A percentile compares a stretch with the other conserved stretches of the same genome.
Evolutionary conservation across 495 filamentous ascomycete genomes (phyloP).

Genomic region (Lophium mytilinum): DNA sequence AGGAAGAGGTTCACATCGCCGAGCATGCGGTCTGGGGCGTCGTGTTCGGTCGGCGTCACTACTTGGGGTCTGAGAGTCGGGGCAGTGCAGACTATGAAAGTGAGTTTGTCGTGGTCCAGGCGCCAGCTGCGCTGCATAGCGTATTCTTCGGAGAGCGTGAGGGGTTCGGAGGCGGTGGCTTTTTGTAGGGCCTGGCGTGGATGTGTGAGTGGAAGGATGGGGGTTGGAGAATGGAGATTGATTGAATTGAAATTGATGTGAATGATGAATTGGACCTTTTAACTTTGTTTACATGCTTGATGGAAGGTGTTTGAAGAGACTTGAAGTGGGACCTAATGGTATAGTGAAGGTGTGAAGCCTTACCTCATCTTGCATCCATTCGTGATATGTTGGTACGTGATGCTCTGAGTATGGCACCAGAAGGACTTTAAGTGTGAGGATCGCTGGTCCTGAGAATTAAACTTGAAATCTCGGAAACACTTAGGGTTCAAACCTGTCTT

Average conservation of each 20-base stretch:
- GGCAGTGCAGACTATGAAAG: conserved; percentile 54
- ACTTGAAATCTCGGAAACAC: neutral
- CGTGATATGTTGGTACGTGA: conserved; percentile 75
- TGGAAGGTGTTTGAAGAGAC: no score
- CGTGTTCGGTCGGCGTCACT: conserved; percentile 31
- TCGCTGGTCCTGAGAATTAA: conserved; percentile 40
- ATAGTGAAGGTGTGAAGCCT: neutral
- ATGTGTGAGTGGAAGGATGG: neutral
- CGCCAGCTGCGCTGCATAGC: conserved; percentile 81
- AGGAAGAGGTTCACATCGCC: conserved; percentile 88
- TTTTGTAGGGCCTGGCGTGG: conserved; percentile 62
- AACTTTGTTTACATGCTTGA: no score
- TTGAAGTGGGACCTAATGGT: no score
- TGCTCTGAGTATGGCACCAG: conserved; percentile 76
- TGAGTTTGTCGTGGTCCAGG: conserved; percentile 62
- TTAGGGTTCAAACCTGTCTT: conserved; percentile 8
- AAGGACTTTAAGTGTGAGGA: conserved; percentile 56
- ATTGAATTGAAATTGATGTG: neutral
- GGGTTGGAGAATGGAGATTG: neutral
- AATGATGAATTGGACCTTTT: no score
- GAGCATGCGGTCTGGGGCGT: conserved; percentile 54
- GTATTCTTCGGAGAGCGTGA: conserved; percentile 73
- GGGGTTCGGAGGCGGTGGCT: conserved; percentile 74
- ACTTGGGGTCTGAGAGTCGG: neutral
- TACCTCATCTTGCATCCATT: conserved; percentile 88